A percentile compares a stretch with the other conserved stretches of the same genome.
phyloP scores from a whole-genome alignment of 2,329 filamentous ascomycete species.

The Colletotrichum tanaceti region DNA sequence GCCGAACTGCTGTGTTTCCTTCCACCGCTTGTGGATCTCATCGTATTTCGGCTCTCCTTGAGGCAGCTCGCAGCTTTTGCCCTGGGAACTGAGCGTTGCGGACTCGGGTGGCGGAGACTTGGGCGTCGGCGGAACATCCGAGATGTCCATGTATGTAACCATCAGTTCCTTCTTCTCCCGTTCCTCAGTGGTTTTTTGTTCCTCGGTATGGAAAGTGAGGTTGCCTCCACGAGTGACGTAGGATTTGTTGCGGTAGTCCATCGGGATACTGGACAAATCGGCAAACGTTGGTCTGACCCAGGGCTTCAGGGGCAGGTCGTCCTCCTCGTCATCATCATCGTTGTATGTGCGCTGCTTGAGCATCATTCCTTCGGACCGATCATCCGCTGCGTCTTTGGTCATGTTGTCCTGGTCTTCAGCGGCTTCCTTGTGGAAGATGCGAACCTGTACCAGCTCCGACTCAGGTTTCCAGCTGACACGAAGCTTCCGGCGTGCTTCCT shows the following conservation, averaged over 20 bases:
- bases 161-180: slow-evolving; percentile 71
- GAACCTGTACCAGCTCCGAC: slow-evolving; percentile 72
- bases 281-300: slow-evolving; percentile 62
- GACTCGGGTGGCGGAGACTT: slow-evolving; percentile 62
- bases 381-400: slow-evolving; percentile 77
- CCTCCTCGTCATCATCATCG: slow-evolving; percentile 67
- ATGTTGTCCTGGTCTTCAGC: slow-evolving; percentile 77
- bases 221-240: slow-evolving; percentile 67
- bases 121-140: slow-evolving; percentile 67
- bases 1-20: slow-evolving; percentile 60
- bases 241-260: slow-evolving; percentile 59
- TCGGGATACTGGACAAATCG: slow-evolving; percentile 61
- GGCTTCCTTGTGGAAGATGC: slow-evolving; percentile 77
- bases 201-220: slow-evolving; percentile 62
- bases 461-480: slow-evolving; percentile 79
- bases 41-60: slow-evolving; percentile 55
- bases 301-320: slow-evolving; percentile 63
- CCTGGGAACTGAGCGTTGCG: slow-evolving; percentile 41
- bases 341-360: slow-evolving; percentile 65
- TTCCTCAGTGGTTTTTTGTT: slow-evolving; percentile 66
- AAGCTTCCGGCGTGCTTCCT: slow-evolving; percentile 76
- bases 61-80: slow-evolving; percentile 53
- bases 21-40: slow-evolving; percentile 63
- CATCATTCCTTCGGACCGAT: slow-evolving; percentile 78
- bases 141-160: slow-evolving; percentile 66